These are phyloP conservation scores for Coemansia sp. DNA, from an alignment of 192 early-diverging fungal genomes.

Conservation along the genomic window DNA sequence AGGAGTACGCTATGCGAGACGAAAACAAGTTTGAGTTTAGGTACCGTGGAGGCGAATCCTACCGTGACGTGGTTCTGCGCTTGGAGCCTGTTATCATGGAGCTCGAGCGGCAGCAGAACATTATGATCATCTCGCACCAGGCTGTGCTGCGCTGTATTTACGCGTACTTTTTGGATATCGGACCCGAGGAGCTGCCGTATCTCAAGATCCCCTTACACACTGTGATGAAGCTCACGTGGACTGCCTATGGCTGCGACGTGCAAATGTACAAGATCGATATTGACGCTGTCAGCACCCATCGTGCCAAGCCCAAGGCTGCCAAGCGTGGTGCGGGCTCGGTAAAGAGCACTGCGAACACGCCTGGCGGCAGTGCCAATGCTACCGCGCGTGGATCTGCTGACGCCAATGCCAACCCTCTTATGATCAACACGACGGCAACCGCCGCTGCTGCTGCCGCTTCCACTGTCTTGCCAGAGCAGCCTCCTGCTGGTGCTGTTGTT, in stretches of 20 bases:
- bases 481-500: background rate
- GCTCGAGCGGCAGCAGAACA: constrained; percentile 93
- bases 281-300: constrained; percentile 96
- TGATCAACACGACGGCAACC: background rate
- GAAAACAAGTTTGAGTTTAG: constrained; percentile 95
- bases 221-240: constrained; percentile 93
- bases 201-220: constrained; percentile 98
- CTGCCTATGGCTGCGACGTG: constrained; percentile 94
- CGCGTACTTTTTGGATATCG: constrained; percentile 93
- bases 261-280: constrained; percentile 93
- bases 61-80: constrained; percentile 92
- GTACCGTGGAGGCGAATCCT: constrained; percentile 85
- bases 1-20: constrained; percentile 92
- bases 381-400: background rate
- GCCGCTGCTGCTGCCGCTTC: background rate
- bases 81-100: constrained; percentile 99
- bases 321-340: constrained; percentile 22
- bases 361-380: constrained; percentile 8
- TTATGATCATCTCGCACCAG: constrained; percentile 96
- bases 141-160: constrained; percentile 97
- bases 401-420: background rate
- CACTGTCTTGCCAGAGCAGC: background rate
- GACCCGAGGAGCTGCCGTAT: constrained; percentile 95
- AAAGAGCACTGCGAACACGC: constrained; percentile 13
- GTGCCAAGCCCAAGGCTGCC: constrained; percentile 63